These are phyloP conservation scores for Holtermanniella nyarrowii DNA, from an alignment of 768 basidiomycete genomes.

Conservation along the genomic window DNA sequence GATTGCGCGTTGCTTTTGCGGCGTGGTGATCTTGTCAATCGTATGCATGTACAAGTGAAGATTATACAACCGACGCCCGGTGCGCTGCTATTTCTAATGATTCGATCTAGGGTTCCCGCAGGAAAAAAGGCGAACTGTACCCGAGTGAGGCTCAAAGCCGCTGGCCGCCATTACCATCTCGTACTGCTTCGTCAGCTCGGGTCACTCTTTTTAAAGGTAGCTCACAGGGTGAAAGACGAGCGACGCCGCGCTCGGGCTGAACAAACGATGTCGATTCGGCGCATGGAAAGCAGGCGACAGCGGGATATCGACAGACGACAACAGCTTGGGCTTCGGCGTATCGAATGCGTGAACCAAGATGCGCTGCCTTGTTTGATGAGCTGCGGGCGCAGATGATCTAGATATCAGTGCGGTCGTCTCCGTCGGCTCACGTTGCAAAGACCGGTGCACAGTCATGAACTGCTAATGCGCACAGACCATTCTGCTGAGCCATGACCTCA, in stretches of 20 bases:
- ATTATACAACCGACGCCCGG: no score
- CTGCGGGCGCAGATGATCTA: slow-evolving; percentile 24
- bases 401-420: not conserved
- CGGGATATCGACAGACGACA: slow-evolving; percentile 28
- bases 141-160: slow-evolving; percentile 31
- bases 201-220: not conserved
- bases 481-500: slow-evolving; percentile 55
- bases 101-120: slow-evolving; percentile 21
- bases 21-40: not conserved
- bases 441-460: slow-evolving; percentile 73
- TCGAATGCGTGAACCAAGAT: slow-evolving; percentile 34
- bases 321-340: slow-evolving; percentile 12
- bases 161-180: slow-evolving; percentile 39
- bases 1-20: not conserved
- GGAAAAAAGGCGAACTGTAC: slow-evolving; percentile 30
- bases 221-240: slow-evolving; percentile 41
- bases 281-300: slow-evolving; percentile 12
- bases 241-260: slow-evolving; percentile 34
- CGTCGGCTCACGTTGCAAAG: slow-evolving; percentile 61
- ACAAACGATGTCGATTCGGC: slow-evolving; percentile 8
- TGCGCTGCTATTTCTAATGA: no score
- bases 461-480: slow-evolving; percentile 74
- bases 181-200: slow-evolving; percentile 13
- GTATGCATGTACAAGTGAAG: no score
- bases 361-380: slow-evolving; percentile 25